A percentile compares a stretch with the other conserved stretches of the same genome.
phyloP scores from a whole-genome alignment of 768 basidiomycete species.

The Tulasnella sp. region DNA sequence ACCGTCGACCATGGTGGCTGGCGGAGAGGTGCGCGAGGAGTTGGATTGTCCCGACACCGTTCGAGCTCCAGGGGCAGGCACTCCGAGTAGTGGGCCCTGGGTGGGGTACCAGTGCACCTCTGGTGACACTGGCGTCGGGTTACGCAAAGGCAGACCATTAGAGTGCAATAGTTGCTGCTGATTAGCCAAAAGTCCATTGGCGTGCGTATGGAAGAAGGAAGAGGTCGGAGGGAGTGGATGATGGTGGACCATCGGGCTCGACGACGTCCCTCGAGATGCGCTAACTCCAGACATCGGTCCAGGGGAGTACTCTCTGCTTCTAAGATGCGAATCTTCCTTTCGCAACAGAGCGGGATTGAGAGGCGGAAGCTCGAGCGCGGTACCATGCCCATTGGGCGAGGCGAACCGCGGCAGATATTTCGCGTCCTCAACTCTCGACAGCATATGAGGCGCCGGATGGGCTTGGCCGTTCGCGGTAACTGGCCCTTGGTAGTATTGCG shows the following conservation, averaged over 20 bases:
- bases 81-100: neutral
- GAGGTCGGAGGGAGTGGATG: slow-evolving; percentile 7
- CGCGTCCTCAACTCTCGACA: neutral
- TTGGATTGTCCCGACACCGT: neutral
- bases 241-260: slow-evolving; percentile 9
- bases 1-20: neutral
- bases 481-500: neutral
- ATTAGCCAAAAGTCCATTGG: neutral
- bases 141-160: neutral
- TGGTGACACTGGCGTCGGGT: neutral
- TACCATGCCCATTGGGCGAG: slow-evolving; percentile 1
- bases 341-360: neutral
- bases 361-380: slow-evolving; percentile 6
- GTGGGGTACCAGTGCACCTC: neutral
- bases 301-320: slow-evolving; percentile 6
- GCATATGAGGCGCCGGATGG: neutral
- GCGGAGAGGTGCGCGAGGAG: slow-evolving; percentile 6
- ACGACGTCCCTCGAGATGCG: neutral
- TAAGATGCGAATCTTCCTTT: neutral
- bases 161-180: slow-evolving; percentile 1
- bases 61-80: neutral
- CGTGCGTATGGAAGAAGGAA: neutral
- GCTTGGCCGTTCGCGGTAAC: neutral
- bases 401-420: slow-evolving; percentile 5
- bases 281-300: neutral